Conservation (phyloP, 768 basidiomycete genomes). For the Phaffia tasmanica region DNA sequence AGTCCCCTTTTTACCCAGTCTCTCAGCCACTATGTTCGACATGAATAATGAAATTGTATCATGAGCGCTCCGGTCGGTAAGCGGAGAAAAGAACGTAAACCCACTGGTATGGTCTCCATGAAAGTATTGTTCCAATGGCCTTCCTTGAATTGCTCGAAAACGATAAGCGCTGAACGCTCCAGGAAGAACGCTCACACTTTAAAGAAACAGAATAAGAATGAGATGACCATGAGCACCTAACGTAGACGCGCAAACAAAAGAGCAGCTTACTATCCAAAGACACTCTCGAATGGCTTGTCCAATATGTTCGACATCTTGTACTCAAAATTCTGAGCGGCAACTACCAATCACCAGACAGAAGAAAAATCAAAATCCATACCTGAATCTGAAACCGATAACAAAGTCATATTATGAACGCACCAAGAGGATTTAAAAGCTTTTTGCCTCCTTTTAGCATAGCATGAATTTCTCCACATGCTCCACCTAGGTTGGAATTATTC, state of each 20-base stretch:
- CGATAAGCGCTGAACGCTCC: constrained; percentile 96
- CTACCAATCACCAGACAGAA: constrained; percentile 42
- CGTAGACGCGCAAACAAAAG: background rate
- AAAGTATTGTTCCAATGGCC: constrained; percentile 51
- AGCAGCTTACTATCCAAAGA: constrained; percentile 61
- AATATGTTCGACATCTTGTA: constrained; percentile 97
- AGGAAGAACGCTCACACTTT: constrained; percentile 70
- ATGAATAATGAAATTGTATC: background rate
- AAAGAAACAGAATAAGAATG: background rate
- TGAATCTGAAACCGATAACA: background rate
- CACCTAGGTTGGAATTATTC: constrained; percentile 39
- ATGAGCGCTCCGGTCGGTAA: too few species aligned
- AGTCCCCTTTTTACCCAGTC: constrained; percentile 84
- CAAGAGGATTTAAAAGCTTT: constrained; percentile 70
- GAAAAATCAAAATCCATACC: background rate
- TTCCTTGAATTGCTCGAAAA: constrained; percentile 80
- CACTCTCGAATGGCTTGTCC: constrained; percentile 76
- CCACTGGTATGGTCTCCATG: constrained; percentile 46
- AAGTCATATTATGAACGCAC: constrained; percentile 19
- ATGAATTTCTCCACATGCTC: constrained; percentile 89
- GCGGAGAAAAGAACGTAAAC: constrained; percentile 20
- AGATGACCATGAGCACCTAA: background rate
- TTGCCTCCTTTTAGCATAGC: constrained; percentile 80
- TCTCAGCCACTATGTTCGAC: constrained; percentile 63
- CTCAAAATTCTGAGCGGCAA: constrained; percentile 94